Evolutionary conservation across 257 asterid genomes (phyloP).

Genomic region (Oldenlandia corymbosa): DNA sequence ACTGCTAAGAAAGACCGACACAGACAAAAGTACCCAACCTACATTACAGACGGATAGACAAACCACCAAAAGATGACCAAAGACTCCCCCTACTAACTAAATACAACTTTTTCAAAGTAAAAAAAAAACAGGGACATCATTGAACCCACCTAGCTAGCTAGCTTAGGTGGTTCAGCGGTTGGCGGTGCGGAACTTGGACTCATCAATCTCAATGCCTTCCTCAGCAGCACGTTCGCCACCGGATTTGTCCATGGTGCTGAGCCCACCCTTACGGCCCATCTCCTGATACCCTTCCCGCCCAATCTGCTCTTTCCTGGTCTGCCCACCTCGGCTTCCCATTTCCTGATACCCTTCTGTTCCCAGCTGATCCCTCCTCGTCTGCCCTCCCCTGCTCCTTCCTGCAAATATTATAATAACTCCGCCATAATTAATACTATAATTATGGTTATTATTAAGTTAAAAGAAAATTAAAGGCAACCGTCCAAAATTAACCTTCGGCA

Average conservation of each 20-base stretch:
- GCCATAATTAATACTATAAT: no score
- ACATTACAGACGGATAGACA: no score
- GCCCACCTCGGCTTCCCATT: slow-evolving; percentile 63
- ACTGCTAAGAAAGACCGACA: no score
- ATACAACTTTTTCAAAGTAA: no score
- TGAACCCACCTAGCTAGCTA: background rate
- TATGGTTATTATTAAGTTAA: no score
- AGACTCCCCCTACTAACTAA: no score
- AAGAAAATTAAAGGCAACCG: no score
- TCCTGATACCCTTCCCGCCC: slow-evolving; percentile 57
- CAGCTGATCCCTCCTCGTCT: slow-evolving; percentile 54
- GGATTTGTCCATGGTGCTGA: slow-evolving; percentile 42
- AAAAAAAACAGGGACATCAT: no score
- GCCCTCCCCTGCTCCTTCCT: slow-evolving; percentile 80
- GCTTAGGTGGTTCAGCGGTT: background rate
- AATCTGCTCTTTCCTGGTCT: slow-evolving; percentile 52
- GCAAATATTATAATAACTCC: background rate
- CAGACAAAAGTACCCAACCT: no score
- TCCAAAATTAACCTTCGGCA: slow-evolving; percentile 42
- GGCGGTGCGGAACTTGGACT: slow-evolving; percentile 37
- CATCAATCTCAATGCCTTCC: slow-evolving; percentile 36
- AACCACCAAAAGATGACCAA: no score
- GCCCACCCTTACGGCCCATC: slow-evolving; percentile 63
- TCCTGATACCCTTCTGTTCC: slow-evolving; percentile 73
- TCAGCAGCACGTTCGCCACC: slow-evolving; percentile 44